These are phyloP conservation scores for Candida odintsovae DNA, from an alignment of 805 yeast species.

Conservation along the genomic window DNA sequence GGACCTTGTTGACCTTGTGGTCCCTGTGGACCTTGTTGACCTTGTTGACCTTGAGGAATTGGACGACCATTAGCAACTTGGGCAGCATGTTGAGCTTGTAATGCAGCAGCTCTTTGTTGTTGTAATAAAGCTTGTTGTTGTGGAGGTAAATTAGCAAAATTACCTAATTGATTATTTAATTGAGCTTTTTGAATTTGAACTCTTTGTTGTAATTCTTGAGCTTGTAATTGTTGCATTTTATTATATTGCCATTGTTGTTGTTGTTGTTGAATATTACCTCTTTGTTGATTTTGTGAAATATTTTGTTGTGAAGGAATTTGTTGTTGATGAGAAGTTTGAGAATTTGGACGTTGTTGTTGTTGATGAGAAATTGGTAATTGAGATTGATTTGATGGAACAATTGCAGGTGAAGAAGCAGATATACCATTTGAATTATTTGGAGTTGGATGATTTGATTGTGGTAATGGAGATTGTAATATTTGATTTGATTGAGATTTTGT, in stretches of 20 bases:
- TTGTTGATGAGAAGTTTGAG: constrained; percentile 20
- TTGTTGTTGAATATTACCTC: constrained; percentile 3
- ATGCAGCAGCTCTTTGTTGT: constrained; percentile 3
- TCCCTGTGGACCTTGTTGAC: too few species aligned
- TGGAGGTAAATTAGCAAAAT: constrained; percentile 3
- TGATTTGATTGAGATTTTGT: constrained; percentile 1
- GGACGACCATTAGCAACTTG: not conserved
- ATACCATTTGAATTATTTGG: constrained; percentile 9
- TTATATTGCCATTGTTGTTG: constrained; percentile 17
- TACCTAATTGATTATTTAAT: constrained; percentile 12
- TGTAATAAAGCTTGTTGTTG: constrained; percentile 12
- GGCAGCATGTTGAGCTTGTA: constrained; percentile 13
- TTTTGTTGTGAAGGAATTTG: constrained; percentile 3
- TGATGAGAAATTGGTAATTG: constrained; percentile 1
- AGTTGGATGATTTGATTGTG: constrained; percentile 14
- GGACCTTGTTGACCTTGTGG: not conserved
- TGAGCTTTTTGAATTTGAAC: constrained; percentile 21
- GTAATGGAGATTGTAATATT: constrained; percentile 19
- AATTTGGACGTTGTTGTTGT: not conserved
- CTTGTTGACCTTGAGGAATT: too few species aligned
- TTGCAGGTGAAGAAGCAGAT: constrained; percentile 15
- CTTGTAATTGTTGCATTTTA: constrained; percentile 18
- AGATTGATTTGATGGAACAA: constrained; percentile 1
- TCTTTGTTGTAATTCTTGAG: constrained; percentile 19
- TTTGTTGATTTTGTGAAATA: not conserved